phyloP scores from a whole-genome alignment of 176 grass and related monocot genomes.

The Canna indica region DNA sequence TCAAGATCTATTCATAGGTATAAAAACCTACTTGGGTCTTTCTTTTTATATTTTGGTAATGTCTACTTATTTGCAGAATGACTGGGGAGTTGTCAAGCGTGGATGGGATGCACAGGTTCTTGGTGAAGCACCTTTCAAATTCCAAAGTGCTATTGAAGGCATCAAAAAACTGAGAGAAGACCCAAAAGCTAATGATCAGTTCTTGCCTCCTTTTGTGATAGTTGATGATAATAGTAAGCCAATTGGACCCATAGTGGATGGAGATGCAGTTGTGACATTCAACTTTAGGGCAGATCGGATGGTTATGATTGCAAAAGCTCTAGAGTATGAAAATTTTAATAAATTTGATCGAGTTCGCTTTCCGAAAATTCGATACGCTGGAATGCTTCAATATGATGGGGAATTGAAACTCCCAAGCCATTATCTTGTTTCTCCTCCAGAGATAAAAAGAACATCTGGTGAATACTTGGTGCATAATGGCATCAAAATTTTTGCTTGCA shows the following conservation, averaged over 20 bases:
- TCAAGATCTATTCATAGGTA: background rate
- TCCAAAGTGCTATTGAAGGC: conserved; percentile 68
- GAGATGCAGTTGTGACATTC: conserved; percentile 90
- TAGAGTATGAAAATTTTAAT: conserved; percentile 87
- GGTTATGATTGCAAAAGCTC: conserved; percentile 81
- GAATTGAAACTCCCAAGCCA: conserved; percentile 73
- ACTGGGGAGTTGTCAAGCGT: conserved; percentile 90
- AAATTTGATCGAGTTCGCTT: conserved; percentile 84
- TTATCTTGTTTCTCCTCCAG: conserved; percentile 82
- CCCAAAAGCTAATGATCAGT: conserved; percentile 69
- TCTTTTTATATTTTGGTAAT: too few species aligned
- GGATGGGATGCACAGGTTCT: conserved; percentile 98
- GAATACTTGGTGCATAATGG: conserved; percentile 99
- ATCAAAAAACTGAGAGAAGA: conserved; percentile 73
- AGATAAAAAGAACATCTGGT: conserved; percentile 93
- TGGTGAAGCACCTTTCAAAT: conserved; percentile 90
- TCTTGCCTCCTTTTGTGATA: conserved; percentile 84
- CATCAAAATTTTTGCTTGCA: conserved; percentile 91
- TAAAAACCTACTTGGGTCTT: too few species aligned
- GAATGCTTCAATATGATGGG: conserved; percentile 97
- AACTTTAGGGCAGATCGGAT: conserved; percentile 97
- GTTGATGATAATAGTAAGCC: conserved; percentile 76
- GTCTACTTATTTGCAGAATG: conserved; percentile 59
- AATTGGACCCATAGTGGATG: conserved; percentile 82
- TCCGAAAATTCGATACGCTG: conserved; percentile 83